phyloP scores from a whole-genome alignment of 768 basidiomycete species.

The Leucocoprinus birnbaumii region DNA sequence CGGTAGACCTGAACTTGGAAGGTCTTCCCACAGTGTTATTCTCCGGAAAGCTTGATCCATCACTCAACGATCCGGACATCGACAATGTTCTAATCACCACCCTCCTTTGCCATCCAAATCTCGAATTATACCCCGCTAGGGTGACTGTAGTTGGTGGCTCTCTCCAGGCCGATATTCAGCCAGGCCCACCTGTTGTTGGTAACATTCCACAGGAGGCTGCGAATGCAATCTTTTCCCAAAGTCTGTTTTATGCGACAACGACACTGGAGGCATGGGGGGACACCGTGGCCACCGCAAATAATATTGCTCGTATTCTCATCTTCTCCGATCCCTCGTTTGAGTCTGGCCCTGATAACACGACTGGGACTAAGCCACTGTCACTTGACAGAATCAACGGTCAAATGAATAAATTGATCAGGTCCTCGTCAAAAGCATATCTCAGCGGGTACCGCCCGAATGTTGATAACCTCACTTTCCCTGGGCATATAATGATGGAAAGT shows the following conservation, averaged over 20 bases:
- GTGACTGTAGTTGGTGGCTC: neutral
- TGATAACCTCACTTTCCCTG: neutral
- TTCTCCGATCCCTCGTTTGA: neutral
- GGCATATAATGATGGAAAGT: neutral
- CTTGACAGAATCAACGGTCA: neutral
- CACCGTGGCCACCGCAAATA: neutral
- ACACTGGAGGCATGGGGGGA: neutral
- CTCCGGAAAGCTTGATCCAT: neutral
- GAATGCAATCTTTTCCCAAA: conserved; percentile 1
- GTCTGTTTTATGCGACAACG: neutral
- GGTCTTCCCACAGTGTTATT: neutral
- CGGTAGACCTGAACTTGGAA: neutral
- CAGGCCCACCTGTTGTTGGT: neutral
- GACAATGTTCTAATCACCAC: neutral
- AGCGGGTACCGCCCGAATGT: neutral
- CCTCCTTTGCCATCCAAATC: conserved; percentile 3
- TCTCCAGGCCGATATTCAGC: neutral
- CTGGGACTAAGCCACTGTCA: neutral
- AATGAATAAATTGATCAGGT: neutral
- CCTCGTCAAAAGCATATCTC: neutral
- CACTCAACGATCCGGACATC: neutral
- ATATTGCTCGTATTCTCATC: neutral
- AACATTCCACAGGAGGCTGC: neutral
- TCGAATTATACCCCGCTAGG: neutral
- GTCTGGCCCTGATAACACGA: neutral